Conservation (phyloP, 106 monocot species). For the Gastrodia elata region DNA sequence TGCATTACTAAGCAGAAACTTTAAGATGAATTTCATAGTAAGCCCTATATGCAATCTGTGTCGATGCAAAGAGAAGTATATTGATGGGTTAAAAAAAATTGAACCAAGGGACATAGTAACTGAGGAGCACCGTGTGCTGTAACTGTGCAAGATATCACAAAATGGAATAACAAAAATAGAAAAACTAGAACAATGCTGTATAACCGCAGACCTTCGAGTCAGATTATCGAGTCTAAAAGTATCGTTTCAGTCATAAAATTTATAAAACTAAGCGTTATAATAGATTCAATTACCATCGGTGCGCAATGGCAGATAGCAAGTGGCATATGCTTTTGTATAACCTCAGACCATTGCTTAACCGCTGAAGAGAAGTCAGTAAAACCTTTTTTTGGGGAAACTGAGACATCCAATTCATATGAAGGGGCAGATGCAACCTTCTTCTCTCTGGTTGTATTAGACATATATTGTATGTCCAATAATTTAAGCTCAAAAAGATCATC, state of each 20-base stretch:
- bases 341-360: conserved; percentile 49
- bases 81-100: not conserved
- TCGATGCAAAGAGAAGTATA: not conserved
- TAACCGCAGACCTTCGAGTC: not conserved
- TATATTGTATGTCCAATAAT: conserved; percentile 55
- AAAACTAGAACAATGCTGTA: not conserved
- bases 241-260: not conserved
- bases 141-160: not conserved
- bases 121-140: not conserved
- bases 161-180: not conserved
- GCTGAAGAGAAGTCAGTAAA: conserved; percentile 28
- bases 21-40: too few relatives aligned
- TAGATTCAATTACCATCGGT: conserved; percentile 37
- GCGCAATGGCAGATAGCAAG: conserved; percentile 43
- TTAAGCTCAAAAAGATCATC: conserved; percentile 64
- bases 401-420: conserved; percentile 38
- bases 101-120: not conserved
- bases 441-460: conserved; percentile 35
- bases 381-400: conserved; percentile 13
- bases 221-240: not conserved
- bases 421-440: conserved; percentile 78
- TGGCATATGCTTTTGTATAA: conserved; percentile 57
- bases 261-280: not conserved
- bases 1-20: too few relatives aligned
- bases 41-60: too few relatives aligned